Base-by-base conservation (phyloP, 306 rosid species). In the Cercis canadensis region DNA sequence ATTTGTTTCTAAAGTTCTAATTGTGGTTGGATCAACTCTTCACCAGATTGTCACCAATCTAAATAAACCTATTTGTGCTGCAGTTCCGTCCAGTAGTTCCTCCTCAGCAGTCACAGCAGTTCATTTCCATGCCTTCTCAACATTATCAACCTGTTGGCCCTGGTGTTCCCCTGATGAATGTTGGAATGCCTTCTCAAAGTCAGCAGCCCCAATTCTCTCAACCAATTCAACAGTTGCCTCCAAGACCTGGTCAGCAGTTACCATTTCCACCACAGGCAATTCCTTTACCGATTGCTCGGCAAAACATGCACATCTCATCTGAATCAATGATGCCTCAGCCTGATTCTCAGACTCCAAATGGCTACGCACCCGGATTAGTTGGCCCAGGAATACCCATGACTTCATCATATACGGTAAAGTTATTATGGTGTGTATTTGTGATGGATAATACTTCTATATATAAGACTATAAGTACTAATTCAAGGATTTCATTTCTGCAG, bases 71-170 rank as follows among this genome's bases (percentile, higher is more conserved):
- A 19, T 59, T 75, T 81, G 77, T 43, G 80, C 31, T 63, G 82
- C 87, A 92, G 96, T 92, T 80, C 65, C 97, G 92, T 37, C 86
- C 96, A 11, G 87, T 71, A 39, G 86, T 81, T 82, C 96, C 92
- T 6, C 49, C 84, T 51, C 93, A 82, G 63, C 95, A 79, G 66
- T 56, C 87, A 1, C 98, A 86, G 74, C 96, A 87, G 69, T 90
- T 88, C 81, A 83, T 86, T 73, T 70, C 93, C 47, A 55, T 85
- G 79, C 74, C 87, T 49, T 62, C 97, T 81, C 96, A 87, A 33
- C 92, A 87, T 74, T 90, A 80, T 81, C 96, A 82, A 75, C 88
- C 90, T 34, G 74, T 78, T 72, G 96, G 97, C 76, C 87, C 69
- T 54, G 90, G 90, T 71, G 90, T 81, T 82, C 85, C 88, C 3